Evolutionary conservation across 2,329 filamentous ascomycete genomes (phyloP).

Genomic region (Trichoderma sp.): DNA sequence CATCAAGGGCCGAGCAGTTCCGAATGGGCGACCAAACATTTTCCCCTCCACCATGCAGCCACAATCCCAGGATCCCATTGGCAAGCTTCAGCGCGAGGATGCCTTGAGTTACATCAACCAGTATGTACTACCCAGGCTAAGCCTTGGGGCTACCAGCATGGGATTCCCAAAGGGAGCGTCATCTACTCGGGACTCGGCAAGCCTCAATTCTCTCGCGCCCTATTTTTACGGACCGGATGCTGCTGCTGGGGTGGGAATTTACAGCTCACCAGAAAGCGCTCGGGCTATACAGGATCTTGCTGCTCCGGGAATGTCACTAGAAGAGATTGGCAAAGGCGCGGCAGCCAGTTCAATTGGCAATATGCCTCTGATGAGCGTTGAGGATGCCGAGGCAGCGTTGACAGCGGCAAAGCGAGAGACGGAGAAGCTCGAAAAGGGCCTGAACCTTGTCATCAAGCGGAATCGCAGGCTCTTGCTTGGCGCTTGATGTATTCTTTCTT

Average conservation of each 20-base stretch:
- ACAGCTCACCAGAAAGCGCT: slow-evolving; percentile 38
- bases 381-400: slow-evolving; percentile 60
- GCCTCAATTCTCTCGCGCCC: slow-evolving; percentile 53
- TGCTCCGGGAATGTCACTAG: slow-evolving; percentile 27
- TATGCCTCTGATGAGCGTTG: slow-evolving; percentile 57
- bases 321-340: slow-evolving; percentile 32
- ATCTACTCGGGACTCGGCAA: slow-evolving; percentile 44
- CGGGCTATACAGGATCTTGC: slow-evolving; percentile 36
- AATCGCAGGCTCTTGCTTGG: slow-evolving; percentile 54
- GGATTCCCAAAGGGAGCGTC: slow-evolving; percentile 38
- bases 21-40: slow-evolving; percentile 60
- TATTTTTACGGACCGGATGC: slow-evolving; percentile 53
- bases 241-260: slow-evolving; percentile 44
- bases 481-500: neutral
- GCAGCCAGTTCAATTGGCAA: slow-evolving; percentile 35
- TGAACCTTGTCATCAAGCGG: slow-evolving; percentile 58
- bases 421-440: slow-evolving; percentile 59
- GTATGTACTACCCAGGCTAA: slow-evolving; percentile 60
- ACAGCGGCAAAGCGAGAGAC: slow-evolving; percentile 54
- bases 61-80: slow-evolving; percentile 55
- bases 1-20: slow-evolving; percentile 62
- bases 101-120: slow-evolving; percentile 67
- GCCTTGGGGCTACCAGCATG: slow-evolving; percentile 49
- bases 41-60: slow-evolving; percentile 51
- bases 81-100: slow-evolving; percentile 64